Evolutionary conservation across 202 grass and related monocot genomes (phyloP).

Genomic region (Alloteropsis angusta): DNA sequence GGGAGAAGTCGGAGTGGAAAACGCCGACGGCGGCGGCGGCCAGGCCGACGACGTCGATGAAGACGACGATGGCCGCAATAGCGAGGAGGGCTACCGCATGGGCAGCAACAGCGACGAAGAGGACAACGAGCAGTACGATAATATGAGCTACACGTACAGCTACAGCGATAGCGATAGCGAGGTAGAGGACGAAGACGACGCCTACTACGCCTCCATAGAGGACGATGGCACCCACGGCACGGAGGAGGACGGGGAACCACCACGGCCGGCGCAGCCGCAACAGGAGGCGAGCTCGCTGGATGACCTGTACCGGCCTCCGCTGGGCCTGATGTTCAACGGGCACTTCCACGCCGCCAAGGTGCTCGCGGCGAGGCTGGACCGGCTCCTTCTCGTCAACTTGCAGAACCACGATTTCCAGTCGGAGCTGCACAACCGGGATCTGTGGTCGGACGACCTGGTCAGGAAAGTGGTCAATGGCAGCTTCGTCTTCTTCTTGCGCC

Average conservation of each 20-base stretch:
- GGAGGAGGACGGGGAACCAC: background rate
- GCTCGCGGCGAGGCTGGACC: background rate
- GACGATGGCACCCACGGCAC: background rate
- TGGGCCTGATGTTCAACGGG: background rate
- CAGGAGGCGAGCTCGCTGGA: background rate
- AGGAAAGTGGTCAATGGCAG: background rate
- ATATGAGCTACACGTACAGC: no score
- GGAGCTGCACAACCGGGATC: constrained; percentile 20
- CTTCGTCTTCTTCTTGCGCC: background rate
- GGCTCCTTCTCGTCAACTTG: constrained; percentile 24
- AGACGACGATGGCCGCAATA: background rate
- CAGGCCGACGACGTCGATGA: background rate
- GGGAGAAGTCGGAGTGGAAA: background rate
- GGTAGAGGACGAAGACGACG: background rate
- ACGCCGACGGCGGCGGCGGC: background rate
- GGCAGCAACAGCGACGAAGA: background rate
- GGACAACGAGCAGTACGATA: background rate
- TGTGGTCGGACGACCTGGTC: constrained; percentile 21
- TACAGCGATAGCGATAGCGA: background rate
- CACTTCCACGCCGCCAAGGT: constrained; percentile 19
- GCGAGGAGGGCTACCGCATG: background rate
- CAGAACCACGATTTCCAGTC: constrained; percentile 12
- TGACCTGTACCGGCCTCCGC: background rate
- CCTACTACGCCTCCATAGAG: background rate
- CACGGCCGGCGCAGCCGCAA: background rate